These are phyloP conservation scores for Sclerotinia trifoliorum DNA, from an alignment of 2,329 filamentous ascomycete species.

Conservation along the genomic window DNA sequence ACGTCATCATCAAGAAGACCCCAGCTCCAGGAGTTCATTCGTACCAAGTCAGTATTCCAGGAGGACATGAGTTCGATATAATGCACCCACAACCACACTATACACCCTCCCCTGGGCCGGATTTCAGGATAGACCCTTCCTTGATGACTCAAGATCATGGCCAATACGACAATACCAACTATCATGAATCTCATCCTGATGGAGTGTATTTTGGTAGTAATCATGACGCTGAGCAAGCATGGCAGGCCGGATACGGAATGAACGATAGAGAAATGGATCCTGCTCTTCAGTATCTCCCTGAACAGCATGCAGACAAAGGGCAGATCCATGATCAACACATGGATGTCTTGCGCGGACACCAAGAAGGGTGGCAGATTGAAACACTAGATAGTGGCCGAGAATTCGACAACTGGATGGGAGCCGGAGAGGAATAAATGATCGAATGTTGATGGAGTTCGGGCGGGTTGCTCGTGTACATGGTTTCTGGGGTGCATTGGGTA, in stretches of 20 bases:
- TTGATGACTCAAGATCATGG: constrained; percentile 32
- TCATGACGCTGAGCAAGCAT: constrained; percentile 31
- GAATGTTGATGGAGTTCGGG: constrained; percentile 3
- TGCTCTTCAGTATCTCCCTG: constrained; percentile 30
- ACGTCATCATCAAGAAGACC: constrained; percentile 46
- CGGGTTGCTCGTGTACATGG: constrained; percentile 13
- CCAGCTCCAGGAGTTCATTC: constrained; percentile 37
- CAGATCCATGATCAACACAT: constrained; percentile 38
- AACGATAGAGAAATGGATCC: constrained; percentile 28
- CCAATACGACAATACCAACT: constrained; percentile 28
- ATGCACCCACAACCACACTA: constrained; percentile 29
- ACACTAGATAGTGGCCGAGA: constrained; percentile 36
- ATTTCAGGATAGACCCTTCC: constrained; percentile 36
- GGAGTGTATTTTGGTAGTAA: constrained; percentile 32
- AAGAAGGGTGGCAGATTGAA: constrained; percentile 40
- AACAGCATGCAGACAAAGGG: constrained; percentile 28
- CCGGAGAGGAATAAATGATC: constrained; percentile 22
- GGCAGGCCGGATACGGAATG: constrained; percentile 25
- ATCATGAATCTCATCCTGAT: constrained; percentile 25
- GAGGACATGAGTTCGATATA: constrained; percentile 40
- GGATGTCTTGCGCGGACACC: constrained; percentile 35
- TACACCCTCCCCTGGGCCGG: constrained; percentile 19
- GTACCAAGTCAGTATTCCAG: constrained; percentile 42
- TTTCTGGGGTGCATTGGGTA: constrained; percentile 14
- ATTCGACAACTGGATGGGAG: constrained; percentile 40